These are phyloP conservation scores for Komagataella mondaviorum DNA, from an alignment of 805 yeast genomes.

Conservation along the genomic window DNA sequence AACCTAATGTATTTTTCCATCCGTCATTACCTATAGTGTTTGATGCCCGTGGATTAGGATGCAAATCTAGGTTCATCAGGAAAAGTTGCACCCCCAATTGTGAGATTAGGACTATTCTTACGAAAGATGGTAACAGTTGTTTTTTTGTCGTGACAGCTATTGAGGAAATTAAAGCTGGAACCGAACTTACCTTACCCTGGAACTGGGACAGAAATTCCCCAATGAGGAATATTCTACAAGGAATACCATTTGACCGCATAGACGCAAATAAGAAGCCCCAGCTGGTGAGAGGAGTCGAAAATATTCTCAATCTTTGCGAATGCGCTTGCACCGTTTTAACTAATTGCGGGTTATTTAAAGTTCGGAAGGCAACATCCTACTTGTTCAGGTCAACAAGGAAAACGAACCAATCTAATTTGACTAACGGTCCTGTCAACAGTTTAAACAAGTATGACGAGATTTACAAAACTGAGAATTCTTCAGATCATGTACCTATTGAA, in stretches of 20 bases:
- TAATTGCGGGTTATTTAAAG: constrained; percentile 45
- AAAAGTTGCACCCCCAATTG: constrained; percentile 72
- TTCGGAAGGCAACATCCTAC: constrained; percentile 48
- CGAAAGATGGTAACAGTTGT: constrained; percentile 13
- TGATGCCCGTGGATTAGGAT: constrained; percentile 75
- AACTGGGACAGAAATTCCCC: constrained; percentile 82
- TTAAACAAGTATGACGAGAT: constrained; percentile 19
- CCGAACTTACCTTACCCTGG: constrained; percentile 75
- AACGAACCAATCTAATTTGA: constrained; percentile 5
- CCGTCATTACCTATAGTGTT: constrained; percentile 50
- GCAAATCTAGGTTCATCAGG: constrained; percentile 60
- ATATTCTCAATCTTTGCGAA: constrained; percentile 45
- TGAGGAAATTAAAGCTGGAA: constrained; percentile 42
- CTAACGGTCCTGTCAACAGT: constrained; percentile 12
- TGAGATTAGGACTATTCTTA: constrained; percentile 35
- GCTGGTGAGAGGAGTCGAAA: constrained; percentile 48
- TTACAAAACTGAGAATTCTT: constrained; percentile 13
- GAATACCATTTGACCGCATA: constrained; percentile 38
- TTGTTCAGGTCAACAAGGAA: constrained; percentile 47
- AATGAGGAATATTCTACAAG: constrained; percentile 36
- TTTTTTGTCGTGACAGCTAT: constrained; percentile 41
- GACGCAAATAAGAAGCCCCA: constrained; percentile 37
- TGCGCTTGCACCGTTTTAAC: constrained; percentile 41
- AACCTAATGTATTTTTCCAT: constrained; percentile 44
- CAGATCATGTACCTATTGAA: not conserved